Evolutionary conservation across 495 filamentous ascomycete genomes (phyloP).

Genomic region (Aspergillus ostianus): DNA sequence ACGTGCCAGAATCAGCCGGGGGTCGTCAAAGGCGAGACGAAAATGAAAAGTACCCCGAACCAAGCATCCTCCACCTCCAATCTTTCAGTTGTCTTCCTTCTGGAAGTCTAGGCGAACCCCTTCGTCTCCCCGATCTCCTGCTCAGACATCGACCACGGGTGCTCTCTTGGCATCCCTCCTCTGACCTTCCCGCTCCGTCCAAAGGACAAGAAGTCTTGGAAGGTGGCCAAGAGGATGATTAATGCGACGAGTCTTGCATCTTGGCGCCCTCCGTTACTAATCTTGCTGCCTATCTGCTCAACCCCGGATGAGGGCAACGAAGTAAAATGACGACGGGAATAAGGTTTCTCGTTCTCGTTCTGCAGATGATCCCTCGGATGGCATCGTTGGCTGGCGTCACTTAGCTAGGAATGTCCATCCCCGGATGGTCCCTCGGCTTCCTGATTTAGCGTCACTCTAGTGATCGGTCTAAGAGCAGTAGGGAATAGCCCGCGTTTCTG

Average conservation of each 20-base stretch:
- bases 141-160: slow-evolving; percentile 2
- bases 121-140: neutral
- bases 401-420: neutral
- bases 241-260: slow-evolving; percentile 1
- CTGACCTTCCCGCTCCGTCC: slow-evolving; percentile 10
- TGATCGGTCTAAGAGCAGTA: neutral
- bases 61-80: neutral
- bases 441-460: neutral
- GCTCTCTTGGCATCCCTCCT: slow-evolving; percentile 12
- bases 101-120: neutral
- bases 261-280: slow-evolving; percentile 4
- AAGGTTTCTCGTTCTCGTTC: neutral
- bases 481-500: neutral
- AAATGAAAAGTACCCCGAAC: too few relatives aligned
- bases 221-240: slow-evolving; percentile 7
- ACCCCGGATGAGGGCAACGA: too few relatives aligned
- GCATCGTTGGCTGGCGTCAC: neutral
- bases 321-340: too few relatives aligned
- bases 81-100: neutral
- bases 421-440: neutral
- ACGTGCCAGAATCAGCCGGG: too few relatives aligned
- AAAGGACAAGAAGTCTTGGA: slow-evolving; percentile 6
- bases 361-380: neutral
- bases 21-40: too few relatives aligned
- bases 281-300: slow-evolving; percentile 3